Evolutionary conservation across 257 asterid species (phyloP).

Genomic region (Gentiana dahurica): DNA sequence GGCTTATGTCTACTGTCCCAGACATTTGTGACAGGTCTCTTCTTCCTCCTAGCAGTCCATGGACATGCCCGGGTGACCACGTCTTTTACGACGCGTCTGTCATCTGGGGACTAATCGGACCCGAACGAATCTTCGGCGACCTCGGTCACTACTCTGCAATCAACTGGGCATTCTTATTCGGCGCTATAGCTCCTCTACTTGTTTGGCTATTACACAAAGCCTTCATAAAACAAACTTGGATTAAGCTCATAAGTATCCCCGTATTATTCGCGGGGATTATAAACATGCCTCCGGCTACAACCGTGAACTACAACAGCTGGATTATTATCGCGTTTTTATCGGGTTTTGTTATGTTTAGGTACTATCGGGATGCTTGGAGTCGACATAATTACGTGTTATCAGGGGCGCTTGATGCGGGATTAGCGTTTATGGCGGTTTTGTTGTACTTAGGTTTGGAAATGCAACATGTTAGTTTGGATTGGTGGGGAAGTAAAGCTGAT

Average conservation of each 20-base stretch:
- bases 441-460: slow-evolving; percentile 61
- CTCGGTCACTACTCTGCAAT: slow-evolving; percentile 66
- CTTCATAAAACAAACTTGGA: slow-evolving; percentile 55
- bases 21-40: slow-evolving; percentile 56
- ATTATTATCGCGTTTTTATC: slow-evolving; percentile 62
- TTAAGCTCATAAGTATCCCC: slow-evolving; percentile 42
- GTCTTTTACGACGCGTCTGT: slow-evolving; percentile 86
- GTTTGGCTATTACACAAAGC: slow-evolving; percentile 60
- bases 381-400: slow-evolving; percentile 68
- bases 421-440: slow-evolving; percentile 86
- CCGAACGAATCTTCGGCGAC: slow-evolving; percentile 62
- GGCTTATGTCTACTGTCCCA: slow-evolving; percentile 83
- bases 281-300: slow-evolving; percentile 82
- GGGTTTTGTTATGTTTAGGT: slow-evolving; percentile 55
- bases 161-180: slow-evolving; percentile 62
- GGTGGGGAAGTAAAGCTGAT: slow-evolving; percentile 85
- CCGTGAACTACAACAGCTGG: slow-evolving; percentile 87
- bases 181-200: slow-evolving; percentile 62
- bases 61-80: slow-evolving; percentile 90
- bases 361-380: slow-evolving; percentile 71
- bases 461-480: slow-evolving; percentile 50
- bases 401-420: slow-evolving; percentile 88
- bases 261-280: slow-evolving; percentile 60
- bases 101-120: slow-evolving; percentile 82
- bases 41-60: slow-evolving; percentile 69